Evolutionary conservation across 2,329 filamentous ascomycete species (phyloP), one percentile per base, ranked within the genome.

Genomic region (Magnaporthales sp.): DNA sequence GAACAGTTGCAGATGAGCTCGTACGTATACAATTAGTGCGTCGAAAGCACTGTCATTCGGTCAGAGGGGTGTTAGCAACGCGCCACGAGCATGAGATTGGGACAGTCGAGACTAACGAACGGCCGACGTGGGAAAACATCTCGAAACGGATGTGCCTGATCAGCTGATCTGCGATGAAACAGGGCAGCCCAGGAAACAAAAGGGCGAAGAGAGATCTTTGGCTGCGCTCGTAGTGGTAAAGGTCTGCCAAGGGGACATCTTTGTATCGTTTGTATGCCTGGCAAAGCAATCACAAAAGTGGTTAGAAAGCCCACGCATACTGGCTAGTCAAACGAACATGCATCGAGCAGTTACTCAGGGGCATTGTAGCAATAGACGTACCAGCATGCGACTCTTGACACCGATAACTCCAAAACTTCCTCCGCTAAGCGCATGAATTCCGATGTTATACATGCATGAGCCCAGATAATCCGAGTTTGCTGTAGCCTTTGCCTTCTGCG

Each of bases 191-290:
- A 4, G 75, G 72, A 9, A 78, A 69, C 11, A 79, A 68, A 10
- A 79, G 71, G 3, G 74, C 73, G 7, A 71, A 31, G 19, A 74
- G n/a, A 3, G 79, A 76, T 54, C 76, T 76, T 19, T 71, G 74
- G 27, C 67, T 70, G 24, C 71, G 67, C 66, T 82, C 78, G 15
- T 74, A 70, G 19, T 71, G 70, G 30, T 77, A 73, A 63, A 85
- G 73, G 5, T 80, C 76, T 71, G 80, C 77, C 66, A 86, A 85
- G 0, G 83, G 80, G 2, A 83, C 76, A 19, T 79, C 73, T 0
- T 82, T 80, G 62, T 83, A 84, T 32, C 77, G 75, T 68, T 79
- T 80, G 72, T 85, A 87, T 1, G 86, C 77, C 83, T 86, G 56
- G 6, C 11, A 19, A 1, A 26, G n/a, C 11, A 54, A 29, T 62